phyloP scores from a whole-genome alignment of 192 early-diverging fungal species.

The Coemansia sp. region DNA sequence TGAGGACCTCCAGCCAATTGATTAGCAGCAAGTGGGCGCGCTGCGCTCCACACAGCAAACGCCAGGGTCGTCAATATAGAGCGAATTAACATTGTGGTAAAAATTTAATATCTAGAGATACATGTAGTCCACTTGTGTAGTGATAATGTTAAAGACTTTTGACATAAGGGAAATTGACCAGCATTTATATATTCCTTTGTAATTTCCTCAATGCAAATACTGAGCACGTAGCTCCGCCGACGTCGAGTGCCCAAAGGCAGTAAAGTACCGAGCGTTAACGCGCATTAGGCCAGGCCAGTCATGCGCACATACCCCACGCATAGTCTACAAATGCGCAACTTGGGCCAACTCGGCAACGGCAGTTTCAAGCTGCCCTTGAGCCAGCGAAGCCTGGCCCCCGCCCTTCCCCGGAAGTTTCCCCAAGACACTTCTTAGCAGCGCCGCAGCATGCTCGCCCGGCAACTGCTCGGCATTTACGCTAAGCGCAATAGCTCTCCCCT shows the following conservation, averaged over 20 bases:
- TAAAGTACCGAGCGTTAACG: background rate
- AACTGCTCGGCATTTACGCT: constrained; percentile 71
- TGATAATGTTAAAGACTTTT: background rate
- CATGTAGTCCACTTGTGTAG: background rate
- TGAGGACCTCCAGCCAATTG: constrained; percentile 13
- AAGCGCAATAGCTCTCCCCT: constrained; percentile 74
- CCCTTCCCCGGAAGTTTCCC: constrained; percentile 58
- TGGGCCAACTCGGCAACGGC: constrained; percentile 28
- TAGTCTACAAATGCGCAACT: constrained; percentile 7
- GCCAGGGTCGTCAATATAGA: background rate
- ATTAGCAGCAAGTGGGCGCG: background rate
- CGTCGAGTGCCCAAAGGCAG: background rate
- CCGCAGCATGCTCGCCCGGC: constrained; percentile 76
- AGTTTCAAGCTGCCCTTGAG: constrained; percentile 28
- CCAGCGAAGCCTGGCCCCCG: constrained; percentile 42
- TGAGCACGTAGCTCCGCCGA: background rate
- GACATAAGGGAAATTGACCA: background rate
- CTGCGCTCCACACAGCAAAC: background rate
- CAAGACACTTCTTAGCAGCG: constrained; percentile 71
- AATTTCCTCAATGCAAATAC: background rate
- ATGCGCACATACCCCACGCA: background rate
- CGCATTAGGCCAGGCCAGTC: background rate
- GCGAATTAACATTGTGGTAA: background rate
- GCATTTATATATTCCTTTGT: background rate
- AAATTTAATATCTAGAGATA: background rate